Evolutionary conservation across 75 land plant species (phyloP).

Genomic region (Pseudotsuga menziesii): DNA sequence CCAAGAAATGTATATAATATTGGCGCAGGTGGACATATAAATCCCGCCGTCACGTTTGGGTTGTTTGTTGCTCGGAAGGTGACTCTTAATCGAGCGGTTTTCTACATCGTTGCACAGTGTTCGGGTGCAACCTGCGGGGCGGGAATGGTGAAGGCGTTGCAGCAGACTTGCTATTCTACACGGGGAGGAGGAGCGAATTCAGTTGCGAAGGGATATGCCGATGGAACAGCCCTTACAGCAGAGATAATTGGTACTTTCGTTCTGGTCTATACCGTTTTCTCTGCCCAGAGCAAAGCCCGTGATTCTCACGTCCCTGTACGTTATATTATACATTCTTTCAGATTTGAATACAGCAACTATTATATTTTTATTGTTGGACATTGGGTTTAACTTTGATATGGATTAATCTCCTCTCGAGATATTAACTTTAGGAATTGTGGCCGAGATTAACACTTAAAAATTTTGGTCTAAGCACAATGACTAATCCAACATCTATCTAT

Average conservation of each 20-base stretch:
- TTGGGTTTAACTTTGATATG: no score
- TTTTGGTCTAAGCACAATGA: no score
- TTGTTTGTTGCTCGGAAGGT: slow-evolving; percentile 52
- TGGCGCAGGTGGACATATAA: slow-evolving; percentile 49
- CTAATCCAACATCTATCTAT: no score
- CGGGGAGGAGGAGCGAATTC: slow-evolving; percentile 44
- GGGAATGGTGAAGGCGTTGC: slow-evolving; percentile 50
- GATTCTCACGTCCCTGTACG: slow-evolving; percentile 29
- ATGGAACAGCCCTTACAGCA: slow-evolving; percentile 15
- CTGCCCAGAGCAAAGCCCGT: slow-evolving; percentile 16
- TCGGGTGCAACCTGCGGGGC: slow-evolving; percentile 37
- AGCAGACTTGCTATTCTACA: slow-evolving; percentile 10
- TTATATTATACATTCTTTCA: not conserved
- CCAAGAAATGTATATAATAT: no score
- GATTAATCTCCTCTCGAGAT: no score
- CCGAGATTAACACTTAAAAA: no score
- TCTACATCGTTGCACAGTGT: slow-evolving; percentile 36
- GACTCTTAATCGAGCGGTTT: slow-evolving; percentile 38
- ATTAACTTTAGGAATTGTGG: no score
- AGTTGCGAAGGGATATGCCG: slow-evolving; percentile 13
- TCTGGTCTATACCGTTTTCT: slow-evolving; percentile 21
- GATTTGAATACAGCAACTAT: no score
- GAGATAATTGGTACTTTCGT: slow-evolving; percentile 30
- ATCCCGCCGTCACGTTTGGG: slow-evolving; percentile 37
- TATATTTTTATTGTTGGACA: no score